phyloP scores from a whole-genome alignment of 176 grass and related monocot genomes.

The Stipa capillata region DNA sequence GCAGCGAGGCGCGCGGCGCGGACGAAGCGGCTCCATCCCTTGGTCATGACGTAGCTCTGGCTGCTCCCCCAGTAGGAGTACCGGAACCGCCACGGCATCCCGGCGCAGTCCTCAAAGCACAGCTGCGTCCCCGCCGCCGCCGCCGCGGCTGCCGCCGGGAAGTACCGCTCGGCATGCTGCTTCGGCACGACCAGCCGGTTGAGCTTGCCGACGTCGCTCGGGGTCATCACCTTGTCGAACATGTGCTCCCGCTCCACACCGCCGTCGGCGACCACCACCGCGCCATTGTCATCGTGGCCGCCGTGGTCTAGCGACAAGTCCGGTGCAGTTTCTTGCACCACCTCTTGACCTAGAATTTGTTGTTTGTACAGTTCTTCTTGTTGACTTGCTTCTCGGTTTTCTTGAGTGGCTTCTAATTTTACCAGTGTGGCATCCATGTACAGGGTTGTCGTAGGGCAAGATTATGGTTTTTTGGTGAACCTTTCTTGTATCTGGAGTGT shows the following conservation, averaged over 20 bases:
- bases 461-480: slow-evolving; percentile 7
- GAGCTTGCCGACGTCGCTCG: slow-evolving; percentile 88
- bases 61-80: slow-evolving; percentile 86
- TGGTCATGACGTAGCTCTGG: slow-evolving; percentile 84
- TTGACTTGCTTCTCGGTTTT: not conserved
- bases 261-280: not conserved
- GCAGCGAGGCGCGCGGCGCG: slow-evolving; percentile 44
- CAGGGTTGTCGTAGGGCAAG: not conserved
- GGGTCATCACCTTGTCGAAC: slow-evolving; percentile 81
- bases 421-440: slow-evolving; percentile 22
- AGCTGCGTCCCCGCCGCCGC: slow-evolving; percentile 32
- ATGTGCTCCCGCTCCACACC: slow-evolving; percentile 48
- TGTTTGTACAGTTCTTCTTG: not conserved
- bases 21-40: slow-evolving; percentile 78
- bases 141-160: slow-evolving; percentile 40
- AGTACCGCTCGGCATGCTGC: slow-evolving; percentile 69
- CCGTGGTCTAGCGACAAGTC: not conserved
- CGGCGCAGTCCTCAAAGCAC: slow-evolving; percentile 39
- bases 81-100: slow-evolving; percentile 47
- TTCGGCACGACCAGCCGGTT: slow-evolving; percentile 83
- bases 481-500: slow-evolving; percentile 1
- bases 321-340: not conserved
- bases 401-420: slow-evolving; percentile 2
- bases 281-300: not conserved
- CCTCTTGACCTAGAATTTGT: not conserved